Evolutionary conservation across 805 yeast species (phyloP).

Genomic region (Priceomyces carsonii): DNA sequence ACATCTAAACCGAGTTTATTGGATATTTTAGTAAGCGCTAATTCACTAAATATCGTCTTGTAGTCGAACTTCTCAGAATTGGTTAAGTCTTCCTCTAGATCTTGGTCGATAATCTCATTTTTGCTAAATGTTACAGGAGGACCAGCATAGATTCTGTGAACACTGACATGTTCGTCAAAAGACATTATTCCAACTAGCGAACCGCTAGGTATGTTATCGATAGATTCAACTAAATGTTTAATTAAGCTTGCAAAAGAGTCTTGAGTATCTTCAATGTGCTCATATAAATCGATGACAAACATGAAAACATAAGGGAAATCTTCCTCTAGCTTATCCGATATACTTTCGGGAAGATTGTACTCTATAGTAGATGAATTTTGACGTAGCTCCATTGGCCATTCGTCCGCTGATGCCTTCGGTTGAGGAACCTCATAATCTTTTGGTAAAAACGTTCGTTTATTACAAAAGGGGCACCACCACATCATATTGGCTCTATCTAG

Average conservation of each 20-base stretch:
- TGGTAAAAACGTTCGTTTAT: conserved; percentile 22
- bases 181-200: conserved; percentile 25
- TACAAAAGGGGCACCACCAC: conserved; percentile 45
- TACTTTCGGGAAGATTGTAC: conserved; percentile 30
- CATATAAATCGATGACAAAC: conserved; percentile 32
- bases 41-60: conserved; percentile 6
- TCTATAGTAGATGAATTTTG: conserved; percentile 29
- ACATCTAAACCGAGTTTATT: conserved; percentile 5
- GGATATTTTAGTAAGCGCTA: conserved; percentile 3
- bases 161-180: conserved; percentile 25
- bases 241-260: conserved; percentile 15
- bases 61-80: conserved; percentile 1
- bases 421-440: conserved; percentile 15
- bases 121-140: conserved; percentile 4
- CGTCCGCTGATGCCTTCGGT: conserved; percentile 9
- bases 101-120: conserved; percentile 7
- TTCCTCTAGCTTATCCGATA: conserved; percentile 12
- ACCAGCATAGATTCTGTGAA: conserved; percentile 16
- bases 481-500: conserved; percentile 28
- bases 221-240: conserved; percentile 11
- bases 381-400: conserved; percentile 29
- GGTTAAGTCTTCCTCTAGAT: conserved; percentile 3
- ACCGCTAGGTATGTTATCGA: conserved; percentile 17
- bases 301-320: conserved; percentile 15
- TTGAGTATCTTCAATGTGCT: conserved; percentile 23